Base-by-base conservation (phyloP, 345 rosid genomes). In the Eucalyptus curtisii region DNA sequence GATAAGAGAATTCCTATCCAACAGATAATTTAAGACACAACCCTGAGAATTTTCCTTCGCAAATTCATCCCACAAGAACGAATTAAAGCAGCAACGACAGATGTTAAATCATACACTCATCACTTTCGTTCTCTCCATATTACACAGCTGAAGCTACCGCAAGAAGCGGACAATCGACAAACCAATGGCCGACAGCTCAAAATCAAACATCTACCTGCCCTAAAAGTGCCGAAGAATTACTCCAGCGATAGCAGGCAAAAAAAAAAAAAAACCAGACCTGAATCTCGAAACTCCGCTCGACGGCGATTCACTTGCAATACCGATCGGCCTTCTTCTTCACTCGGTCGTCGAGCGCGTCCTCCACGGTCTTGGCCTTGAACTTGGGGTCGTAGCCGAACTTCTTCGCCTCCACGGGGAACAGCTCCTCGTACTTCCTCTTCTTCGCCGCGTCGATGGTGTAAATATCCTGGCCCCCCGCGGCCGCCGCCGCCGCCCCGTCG, bases 291-390 rank as follows among this genome's bases (percentile, higher is more conserved):
- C 55, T 20, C 49, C 49, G 71, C 79, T 31, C 11, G 71, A 2
- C 42, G 24, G 33, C 10, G 64, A 52, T 87, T 91, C 95, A 96
- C 94, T 97, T 97, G 90, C 99, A 97, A 90, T 96, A 97, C 45
- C 99, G 99, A 88, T 96, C 99, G 2, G 99, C 99, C 93, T 97
- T 97, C 94, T 96, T 97, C 95, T 96, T 95, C 82, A 96, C 98
- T 30, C 99, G 99, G 89, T 97, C 99, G 59, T 97, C 98, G n/a
- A 97, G 97, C 61, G 97, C 98, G 27, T 95, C 93, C 90, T 93
- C 99, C 5, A 95, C 94, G 5, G 95, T 89, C 64, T 92, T 94
- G 76, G 93, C 89, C 76, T 88, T 90, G 45, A 93, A 55, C 91
- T 97, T 94, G 17, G 96, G 94, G 57, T 94, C 91, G 92, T 96